phyloP scores from a whole-genome alignment of 495 filamentous ascomycete genomes.

The Penicillium taxi region DNA sequence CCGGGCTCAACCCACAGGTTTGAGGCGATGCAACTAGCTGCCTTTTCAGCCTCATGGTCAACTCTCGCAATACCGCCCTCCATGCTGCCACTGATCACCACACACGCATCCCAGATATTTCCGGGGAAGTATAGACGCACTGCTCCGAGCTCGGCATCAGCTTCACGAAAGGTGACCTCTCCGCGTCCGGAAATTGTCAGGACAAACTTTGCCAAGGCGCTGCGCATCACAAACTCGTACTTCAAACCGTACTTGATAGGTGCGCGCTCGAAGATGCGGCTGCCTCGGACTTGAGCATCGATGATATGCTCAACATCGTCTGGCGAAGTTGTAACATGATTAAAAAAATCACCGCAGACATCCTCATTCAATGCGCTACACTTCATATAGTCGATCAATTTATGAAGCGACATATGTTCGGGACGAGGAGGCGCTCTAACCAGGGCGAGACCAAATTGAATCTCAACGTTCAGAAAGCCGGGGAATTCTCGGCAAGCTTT shows the following conservation, averaged over 20 bases:
- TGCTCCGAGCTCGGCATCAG: slow-evolving; percentile 16
- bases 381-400: neutral
- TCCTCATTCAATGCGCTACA: no score
- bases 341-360: slow-evolving; percentile 15
- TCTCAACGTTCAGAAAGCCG: slow-evolving; percentile 25
- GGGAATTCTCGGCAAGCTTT: slow-evolving; percentile 23
- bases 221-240: slow-evolving; percentile 52
- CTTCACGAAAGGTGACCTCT: slow-evolving; percentile 18
- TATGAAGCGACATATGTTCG: neutral
- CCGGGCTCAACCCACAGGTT: slow-evolving; percentile 28
- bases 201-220: slow-evolving; percentile 34
- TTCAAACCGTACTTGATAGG: slow-evolving; percentile 22
- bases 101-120: slow-evolving; percentile 40
- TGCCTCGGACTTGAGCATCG: slow-evolving; percentile 18
- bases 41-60: slow-evolving; percentile 17
- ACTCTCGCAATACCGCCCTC: slow-evolving; percentile 3
- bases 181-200: slow-evolving; percentile 45
- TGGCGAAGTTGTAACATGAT: slow-evolving; percentile 29
- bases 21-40: slow-evolving; percentile 17
- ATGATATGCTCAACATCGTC: slow-evolving; percentile 33
- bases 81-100: slow-evolving; percentile 16
- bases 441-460: slow-evolving; percentile 32
- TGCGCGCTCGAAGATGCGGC: slow-evolving; percentile 24
- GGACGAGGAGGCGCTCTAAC: slow-evolving; percentile 6
- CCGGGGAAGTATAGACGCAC: slow-evolving; percentile 38